Base-by-base conservation (phyloP, 306 rosid genomes). In the Nissolia schottii region DNA sequence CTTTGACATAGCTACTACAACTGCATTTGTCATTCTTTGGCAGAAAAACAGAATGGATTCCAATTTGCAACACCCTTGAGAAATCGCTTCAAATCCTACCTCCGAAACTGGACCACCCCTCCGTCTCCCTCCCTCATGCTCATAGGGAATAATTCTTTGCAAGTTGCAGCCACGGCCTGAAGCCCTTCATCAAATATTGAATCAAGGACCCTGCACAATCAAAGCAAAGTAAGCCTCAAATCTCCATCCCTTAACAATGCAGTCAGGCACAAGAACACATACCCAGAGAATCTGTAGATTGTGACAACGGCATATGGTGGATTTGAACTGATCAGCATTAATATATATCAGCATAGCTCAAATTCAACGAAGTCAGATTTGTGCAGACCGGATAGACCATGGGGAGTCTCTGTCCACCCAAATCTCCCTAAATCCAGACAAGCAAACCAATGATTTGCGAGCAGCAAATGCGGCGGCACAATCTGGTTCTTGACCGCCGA, bases 101-200 rank as follows among this genome's bases (percentile, higher is more conserved):
- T 90, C 97, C 15, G 94, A 90, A 38, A 90, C 93, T 22, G 94
- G 94, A 29, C n/a, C n/a, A n/a, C n/a, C n/a, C 97, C 92, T 48
- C 86, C 97, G 0, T 2, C 4, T 12, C 81, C 85, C 78, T 92
- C 97, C 12, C 34, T 53, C 10, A 84, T 67, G 40, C 87, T 77
- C 15, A 79, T 64, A 18, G 94, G 98, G 49, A 89, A 92, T 58
- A 92, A 49, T 31, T 92, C 92, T 75, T 81, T 92, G 87, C 97
- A 92, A 65, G 91, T 76, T 23, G 83, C 86, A 64, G 96, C 96
- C 65, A 90, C 96, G 7, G 89, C 98, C 73, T 86, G 83, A 51
- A 92, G 98, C 28, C 98, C 98, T 67, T 89, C 96, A 57, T 92
- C 98, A 29, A 90, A 76, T 34, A 92, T 75, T 23, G 98, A 69